Evolutionary conservation across 177 flowering plant genomes (phyloP).

Genomic region (Telopea speciosissima): DNA sequence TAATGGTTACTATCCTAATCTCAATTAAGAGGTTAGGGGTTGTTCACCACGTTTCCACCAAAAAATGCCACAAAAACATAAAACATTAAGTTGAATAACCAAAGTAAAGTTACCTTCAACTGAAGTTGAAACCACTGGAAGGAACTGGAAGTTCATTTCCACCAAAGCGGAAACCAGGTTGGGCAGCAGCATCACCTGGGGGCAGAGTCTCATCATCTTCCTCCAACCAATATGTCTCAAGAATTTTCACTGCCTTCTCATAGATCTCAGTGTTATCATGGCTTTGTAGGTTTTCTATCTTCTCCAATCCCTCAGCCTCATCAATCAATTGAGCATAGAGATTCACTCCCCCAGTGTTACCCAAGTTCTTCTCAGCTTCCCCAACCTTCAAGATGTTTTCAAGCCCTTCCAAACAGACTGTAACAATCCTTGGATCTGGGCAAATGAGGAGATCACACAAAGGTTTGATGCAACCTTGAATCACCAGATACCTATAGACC

Average conservation of each 20-base stretch:
- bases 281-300: constrained; percentile 67
- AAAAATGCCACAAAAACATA: not conserved
- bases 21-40: no score
- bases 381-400: constrained; percentile 82
- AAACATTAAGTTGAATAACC: not conserved
- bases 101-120: constrained; percentile 34
- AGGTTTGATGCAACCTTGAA: constrained; percentile 69
- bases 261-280: constrained; percentile 70
- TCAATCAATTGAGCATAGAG: constrained; percentile 62
- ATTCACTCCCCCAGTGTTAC: constrained; percentile 51
- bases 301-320: constrained; percentile 75
- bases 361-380: constrained; percentile 62
- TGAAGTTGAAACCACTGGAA: constrained; percentile 56
- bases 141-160: constrained; percentile 46
- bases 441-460: constrained; percentile 77
- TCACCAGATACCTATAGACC: constrained; percentile 54
- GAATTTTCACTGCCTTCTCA: constrained; percentile 67
- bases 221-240: constrained; percentile 72
- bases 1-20: not conserved
- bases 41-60: no score
- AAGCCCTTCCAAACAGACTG: constrained; percentile 76
- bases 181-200: constrained; percentile 33
- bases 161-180: constrained; percentile 50
- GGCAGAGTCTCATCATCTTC: constrained; percentile 57
- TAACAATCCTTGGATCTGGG: constrained; percentile 78